Base-by-base conservation (phyloP, 495 filamentous ascomycete species). In the Aspergillus steynii region DNA sequence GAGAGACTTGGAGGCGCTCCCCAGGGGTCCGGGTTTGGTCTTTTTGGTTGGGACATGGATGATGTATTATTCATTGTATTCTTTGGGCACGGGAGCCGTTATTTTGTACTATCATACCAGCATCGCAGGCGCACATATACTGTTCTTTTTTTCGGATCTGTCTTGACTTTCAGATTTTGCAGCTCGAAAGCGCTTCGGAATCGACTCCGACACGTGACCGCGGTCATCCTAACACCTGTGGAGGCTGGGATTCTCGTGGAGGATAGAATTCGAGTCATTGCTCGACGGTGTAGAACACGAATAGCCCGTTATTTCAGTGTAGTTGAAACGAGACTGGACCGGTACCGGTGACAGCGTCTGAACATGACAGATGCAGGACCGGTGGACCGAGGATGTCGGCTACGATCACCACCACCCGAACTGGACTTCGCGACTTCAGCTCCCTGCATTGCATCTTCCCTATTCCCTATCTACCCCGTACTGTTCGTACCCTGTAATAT, bases 71-170 rank as follows among this genome's bases (percentile, higher is more conserved):
- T 53, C 27, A 58, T 52, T 64, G 54, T 71, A 65, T 66, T 74
- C 70, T 70, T 73, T 68, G 60, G 65, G 71, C 66, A 68, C 64
- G 58, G 72, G 70, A 62, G 63, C 68, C 55, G 50, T 42, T 60
- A 42, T 51, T 60, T 49, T 69, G 61, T 69, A 65, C 46, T 63
- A 64, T 67, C 61, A 67, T 72, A 68, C 69, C 63, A 73, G 73
- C 74, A 76, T 73, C 59, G 66, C 66, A 62, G 76, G 76, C 76
- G 76, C 67, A 77, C 68, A 74, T 71, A 71, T 67, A 64, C 34
- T 60, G 68, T 67, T 72, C 58, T 66, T 68, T 68, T 60, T 61
- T 49, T 62, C 34, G 15, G 20, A 31, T 42, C 26, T 59, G 50
- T 50, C 53, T 25, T 1, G 3, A 26, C 1, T 49, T 8, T 37